phyloP scores from a whole-genome alignment of 1,284 basidiomycete species.

The Waitea zeae region DNA sequence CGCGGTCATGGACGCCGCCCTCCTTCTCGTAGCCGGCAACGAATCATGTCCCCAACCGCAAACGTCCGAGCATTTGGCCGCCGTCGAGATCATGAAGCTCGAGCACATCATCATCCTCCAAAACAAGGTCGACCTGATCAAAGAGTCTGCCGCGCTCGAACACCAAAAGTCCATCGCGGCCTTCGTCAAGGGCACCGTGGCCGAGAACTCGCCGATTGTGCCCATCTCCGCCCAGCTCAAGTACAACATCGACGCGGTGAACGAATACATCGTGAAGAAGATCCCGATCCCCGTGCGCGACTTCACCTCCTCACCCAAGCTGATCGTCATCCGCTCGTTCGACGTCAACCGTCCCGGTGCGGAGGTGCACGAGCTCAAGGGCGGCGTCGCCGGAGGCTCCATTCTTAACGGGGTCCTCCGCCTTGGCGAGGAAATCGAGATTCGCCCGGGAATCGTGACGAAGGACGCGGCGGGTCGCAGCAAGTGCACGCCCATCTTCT shows the following conservation, averaged over 20 bases:
- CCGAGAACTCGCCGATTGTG: constrained; percentile 92
- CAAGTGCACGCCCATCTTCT: constrained; percentile 88
- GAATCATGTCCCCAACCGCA: constrained; percentile 98
- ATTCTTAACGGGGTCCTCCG: constrained; percentile 87
- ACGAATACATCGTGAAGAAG: constrained; percentile 95
- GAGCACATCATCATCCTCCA: constrained; percentile 97
- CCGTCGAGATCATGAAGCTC: constrained; percentile 98
- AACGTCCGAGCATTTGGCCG: constrained; percentile 95
- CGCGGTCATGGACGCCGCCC: constrained; percentile 97
- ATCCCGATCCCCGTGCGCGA: constrained; percentile 91
- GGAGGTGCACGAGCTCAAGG: constrained; percentile 93
- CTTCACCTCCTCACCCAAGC: constrained; percentile 79
- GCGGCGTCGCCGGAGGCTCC: constrained; percentile 94
- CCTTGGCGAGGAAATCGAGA: constrained; percentile 91
- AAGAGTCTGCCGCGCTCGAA: constrained; percentile 80
- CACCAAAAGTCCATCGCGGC: constrained; percentile 87
- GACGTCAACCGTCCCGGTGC: constrained; percentile 99
- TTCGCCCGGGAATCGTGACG: constrained; percentile 92
- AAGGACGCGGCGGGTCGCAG: constrained; percentile 87
- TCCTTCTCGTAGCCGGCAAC: constrained; percentile 91
- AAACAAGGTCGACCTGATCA: constrained; percentile 94
- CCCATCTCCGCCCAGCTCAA: constrained; percentile 97
- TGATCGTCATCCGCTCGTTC: constrained; percentile 99
- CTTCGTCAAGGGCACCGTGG: constrained; percentile 93
- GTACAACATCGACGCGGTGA: constrained; percentile 99